Evolutionary conservation across 106 monocot species (phyloP), one percentile per base, ranked within the genome.

Genomic region (Dioscorea dumetorum): DNA sequence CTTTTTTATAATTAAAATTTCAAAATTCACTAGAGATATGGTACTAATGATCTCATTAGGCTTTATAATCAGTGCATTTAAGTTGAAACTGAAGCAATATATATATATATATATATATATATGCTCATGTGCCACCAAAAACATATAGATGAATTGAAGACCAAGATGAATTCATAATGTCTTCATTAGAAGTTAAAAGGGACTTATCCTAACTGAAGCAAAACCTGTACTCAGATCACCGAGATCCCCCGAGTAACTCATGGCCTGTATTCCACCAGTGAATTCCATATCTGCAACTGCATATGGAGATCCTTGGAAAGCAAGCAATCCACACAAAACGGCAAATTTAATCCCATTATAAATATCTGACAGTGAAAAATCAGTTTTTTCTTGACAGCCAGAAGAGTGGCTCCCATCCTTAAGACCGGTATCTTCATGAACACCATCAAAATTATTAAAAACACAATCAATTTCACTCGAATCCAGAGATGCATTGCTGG

Each of bases 171-270:
- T 35, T 0, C 5, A 16, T 9, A 4, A 62, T 23, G 62, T 12
- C 10, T 4, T 18, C 10, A 67, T 53, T 14, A 34, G 48, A 71
- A 72, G 72, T 17, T 2, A 59, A 81, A 28, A 84, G 75, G 85
- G 76, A 81, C 85, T 63, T 67, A 50, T 88, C 91, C 73, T 95
- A 87, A 95, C 91, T 95, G 95, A 95, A 80, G 88, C 86, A 88
- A 95, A 95, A 88, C 95, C 91, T 88, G 95, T 88, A 78, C 80
- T 84, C 79, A 95, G 76, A 78, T 95, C 95, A 82, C 83, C 86
- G 50, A 95, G 65, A 79, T 95, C 86, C 60, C 91, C 88, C 12
- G 84, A 52, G 69, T 66, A 88, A 50, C 64, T 50, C 41, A 67
- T 61, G 22, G 73, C 33, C 54, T 79, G 83, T 19, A 57, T 35